phyloP scores from a whole-genome alignment of 129 eudicot species.

The Artemisia argyi region DNA sequence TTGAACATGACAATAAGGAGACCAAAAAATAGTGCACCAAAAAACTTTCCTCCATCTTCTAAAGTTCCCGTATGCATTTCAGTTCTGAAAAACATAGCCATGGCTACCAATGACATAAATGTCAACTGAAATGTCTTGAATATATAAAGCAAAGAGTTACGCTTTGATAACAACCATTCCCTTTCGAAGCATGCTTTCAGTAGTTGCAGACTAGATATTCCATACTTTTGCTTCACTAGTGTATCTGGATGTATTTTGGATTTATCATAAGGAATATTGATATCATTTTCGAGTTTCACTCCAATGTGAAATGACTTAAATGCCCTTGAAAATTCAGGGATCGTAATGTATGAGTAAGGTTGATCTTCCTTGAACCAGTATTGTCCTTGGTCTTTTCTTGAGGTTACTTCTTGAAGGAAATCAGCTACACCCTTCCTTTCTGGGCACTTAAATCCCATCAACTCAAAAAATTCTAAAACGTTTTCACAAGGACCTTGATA shows the following conservation, averaged over 20 bases:
- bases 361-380: conserved; percentile 28
- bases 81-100: conserved; percentile 45
- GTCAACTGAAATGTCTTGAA: conserved; percentile 40
- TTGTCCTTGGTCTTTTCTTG: conserved; percentile 36
- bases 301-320: conserved; percentile 38
- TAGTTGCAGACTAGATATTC: conserved; percentile 28
- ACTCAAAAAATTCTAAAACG: conserved; percentile 47
- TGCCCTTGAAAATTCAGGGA: conserved; percentile 20
- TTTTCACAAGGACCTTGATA: conserved; percentile 59
- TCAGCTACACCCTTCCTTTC: conserved; percentile 47
- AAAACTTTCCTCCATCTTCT: conserved; percentile 41
- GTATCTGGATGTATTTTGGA: conserved; percentile 23
- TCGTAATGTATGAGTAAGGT: conserved; percentile 23
- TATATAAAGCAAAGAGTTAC: conserved; percentile 34
- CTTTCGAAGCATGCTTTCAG: conserved; percentile 33
- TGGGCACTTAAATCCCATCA: conserved; percentile 49
- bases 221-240: conserved; percentile 28
- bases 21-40: conserved; percentile 36
- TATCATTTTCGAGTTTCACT: conserved; percentile 25
- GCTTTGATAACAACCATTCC: conserved; percentile 41
- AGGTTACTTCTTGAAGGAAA: conserved; percentile 40
- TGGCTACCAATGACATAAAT: conserved; percentile 36
- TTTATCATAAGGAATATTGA: conserved; percentile 28
- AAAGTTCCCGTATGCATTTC: conserved; percentile 39
- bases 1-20: conserved; percentile 39